Percentiles rank a stretch among this genome's conserved stretches.
phyloP scores from a whole-genome alignment of 2,329 filamentous ascomycete genomes.

The Nemania bipapillata region DNA sequence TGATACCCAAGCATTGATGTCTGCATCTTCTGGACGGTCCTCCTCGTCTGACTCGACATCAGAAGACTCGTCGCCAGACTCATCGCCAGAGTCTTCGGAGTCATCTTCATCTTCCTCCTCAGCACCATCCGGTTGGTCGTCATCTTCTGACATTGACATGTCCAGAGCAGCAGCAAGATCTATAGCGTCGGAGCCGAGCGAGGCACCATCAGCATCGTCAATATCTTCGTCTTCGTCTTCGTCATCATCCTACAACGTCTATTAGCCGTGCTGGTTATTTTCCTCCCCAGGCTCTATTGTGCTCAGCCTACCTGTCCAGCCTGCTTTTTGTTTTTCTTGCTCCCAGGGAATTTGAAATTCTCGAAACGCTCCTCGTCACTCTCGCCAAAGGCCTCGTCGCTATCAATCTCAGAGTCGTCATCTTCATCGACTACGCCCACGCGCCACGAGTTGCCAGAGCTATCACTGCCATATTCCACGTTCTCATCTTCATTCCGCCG shows the following conservation, averaged over 20 bases:
- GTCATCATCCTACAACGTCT: slow-evolving; percentile 59
- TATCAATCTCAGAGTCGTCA: slow-evolving; percentile 72
- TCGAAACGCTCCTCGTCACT: slow-evolving; percentile 89
- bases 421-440: slow-evolving; percentile 73
- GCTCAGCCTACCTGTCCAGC: slow-evolving; percentile 56
- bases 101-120: slow-evolving; percentile 59
- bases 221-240: slow-evolving; percentile 64
- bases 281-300: slow-evolving; percentile 34
- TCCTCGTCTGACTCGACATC: slow-evolving; percentile 58
- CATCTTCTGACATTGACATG: slow-evolving; percentile 58
- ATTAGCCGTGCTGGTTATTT: slow-evolving; percentile 35
- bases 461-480: slow-evolving; percentile 81
- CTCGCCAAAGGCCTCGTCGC: slow-evolving; percentile 84
- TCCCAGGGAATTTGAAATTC: slow-evolving; percentile 70
- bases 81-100: slow-evolving; percentile 57
- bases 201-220: slow-evolving; percentile 67
- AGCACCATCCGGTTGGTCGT: slow-evolving; percentile 62
- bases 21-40: slow-evolving; percentile 62
- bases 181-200: slow-evolving; percentile 68
- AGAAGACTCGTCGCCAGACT: slow-evolving; percentile 55
- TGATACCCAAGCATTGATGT: slow-evolving; percentile 64
- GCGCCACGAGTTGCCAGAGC: slow-evolving; percentile 85
- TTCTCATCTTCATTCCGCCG: slow-evolving; percentile 60
- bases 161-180: slow-evolving; percentile 68
- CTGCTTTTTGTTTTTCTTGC: slow-evolving; percentile 59